phyloP scores from a whole-genome alignment of 78 protist species.

The Chrysochromulina tobinii region DNA sequence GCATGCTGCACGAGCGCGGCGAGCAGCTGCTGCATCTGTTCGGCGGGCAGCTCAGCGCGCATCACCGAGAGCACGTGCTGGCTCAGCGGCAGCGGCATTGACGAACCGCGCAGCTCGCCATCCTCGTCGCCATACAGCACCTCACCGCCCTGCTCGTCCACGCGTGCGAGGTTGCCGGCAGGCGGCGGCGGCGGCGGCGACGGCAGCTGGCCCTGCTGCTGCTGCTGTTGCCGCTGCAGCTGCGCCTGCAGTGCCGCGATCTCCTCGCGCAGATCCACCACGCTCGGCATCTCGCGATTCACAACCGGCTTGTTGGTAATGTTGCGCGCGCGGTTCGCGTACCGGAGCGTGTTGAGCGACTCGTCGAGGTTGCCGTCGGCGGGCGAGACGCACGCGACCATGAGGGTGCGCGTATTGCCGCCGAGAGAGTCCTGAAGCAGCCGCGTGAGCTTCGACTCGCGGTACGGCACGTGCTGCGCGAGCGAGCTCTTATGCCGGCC shows the following conservation, averaged over 20 bases:
- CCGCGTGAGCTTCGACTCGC: background rate
- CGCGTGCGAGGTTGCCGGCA: no score
- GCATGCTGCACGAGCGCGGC: background rate
- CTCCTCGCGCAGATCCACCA: background rate
- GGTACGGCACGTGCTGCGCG: background rate
- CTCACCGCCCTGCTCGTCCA: no score
- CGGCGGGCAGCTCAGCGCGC: background rate
- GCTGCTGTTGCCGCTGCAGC: background rate
- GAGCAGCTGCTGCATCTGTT: background rate
- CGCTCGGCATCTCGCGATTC: background rate
- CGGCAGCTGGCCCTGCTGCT: background rate
- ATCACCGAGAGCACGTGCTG: background rate
- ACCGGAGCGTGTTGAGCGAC: conserved; percentile 37
- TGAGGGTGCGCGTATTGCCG: conserved; percentile 51
- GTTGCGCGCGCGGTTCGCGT: conserved; percentile 48
- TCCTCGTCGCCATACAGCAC: background rate
- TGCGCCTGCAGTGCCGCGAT: background rate
- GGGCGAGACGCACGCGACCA: conserved; percentile 50
- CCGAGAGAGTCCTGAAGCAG: conserved; percentile 47
- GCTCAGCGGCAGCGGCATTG: background rate
- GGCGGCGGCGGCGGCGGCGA: background rate
- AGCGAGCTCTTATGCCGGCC: background rate
- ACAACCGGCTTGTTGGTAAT: conserved; percentile 34
- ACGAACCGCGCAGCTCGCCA: background rate
- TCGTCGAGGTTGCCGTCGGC: conserved; percentile 41